These are phyloP conservation scores for Nyctanthes arbortristis DNA, from an alignment of 257 asterid genomes.

Conservation along the genomic window DNA sequence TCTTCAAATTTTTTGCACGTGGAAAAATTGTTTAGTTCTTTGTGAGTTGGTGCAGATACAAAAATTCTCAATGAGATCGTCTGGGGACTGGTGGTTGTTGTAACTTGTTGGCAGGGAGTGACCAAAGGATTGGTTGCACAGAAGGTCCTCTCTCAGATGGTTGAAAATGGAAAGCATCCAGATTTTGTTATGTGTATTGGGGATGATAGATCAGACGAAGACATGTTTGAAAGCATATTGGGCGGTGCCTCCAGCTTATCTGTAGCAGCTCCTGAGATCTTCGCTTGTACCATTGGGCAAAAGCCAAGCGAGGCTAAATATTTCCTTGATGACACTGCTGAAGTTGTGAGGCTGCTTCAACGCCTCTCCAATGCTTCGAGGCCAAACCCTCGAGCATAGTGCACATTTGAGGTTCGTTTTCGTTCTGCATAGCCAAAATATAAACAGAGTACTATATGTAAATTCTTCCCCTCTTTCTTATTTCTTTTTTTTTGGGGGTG, in stretches of 20 bases:
- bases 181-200: conserved; percentile 56
- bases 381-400: conserved; percentile 34
- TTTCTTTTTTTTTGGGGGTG: no score
- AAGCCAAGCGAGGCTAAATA: conserved; percentile 54
- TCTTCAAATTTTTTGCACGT: no score
- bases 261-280: conserved; percentile 37
- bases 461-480: conserved; percentile 11
- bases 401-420: conserved; percentile 33
- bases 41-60: no score
- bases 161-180: conserved; percentile 32
- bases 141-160: conserved; percentile 36
- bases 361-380: conserved; percentile 39
- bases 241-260: conserved; percentile 28
- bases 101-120: conserved; percentile 40
- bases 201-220: conserved; percentile 53
- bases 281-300: conserved; percentile 50
- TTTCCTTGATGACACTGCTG: conserved; percentile 48
- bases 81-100: no score
- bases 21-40: no score
- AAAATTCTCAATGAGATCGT: no score
- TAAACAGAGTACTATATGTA: neutral
- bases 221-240: conserved; percentile 51
- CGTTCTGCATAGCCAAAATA: conserved; percentile 13
- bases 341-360: conserved; percentile 40
- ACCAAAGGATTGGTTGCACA: conserved; percentile 47